Evolutionary conservation across 805 yeast genomes (phyloP).

Genomic region (Brettanomyces bruxellensis): DNA sequence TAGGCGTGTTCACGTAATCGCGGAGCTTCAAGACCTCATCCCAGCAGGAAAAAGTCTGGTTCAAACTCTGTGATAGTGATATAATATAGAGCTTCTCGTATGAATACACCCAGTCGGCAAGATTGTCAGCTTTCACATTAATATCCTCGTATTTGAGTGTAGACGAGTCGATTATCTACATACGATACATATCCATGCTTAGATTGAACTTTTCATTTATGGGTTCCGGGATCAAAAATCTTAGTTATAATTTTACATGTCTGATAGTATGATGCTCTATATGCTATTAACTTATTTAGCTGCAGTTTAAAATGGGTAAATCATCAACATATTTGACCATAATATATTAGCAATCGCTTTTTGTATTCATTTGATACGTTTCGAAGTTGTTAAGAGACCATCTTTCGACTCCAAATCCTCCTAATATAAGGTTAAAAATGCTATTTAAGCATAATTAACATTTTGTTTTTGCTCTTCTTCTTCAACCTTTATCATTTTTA

Average conservation of each 20-base stretch:
- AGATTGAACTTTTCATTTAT: conserved; percentile 41
- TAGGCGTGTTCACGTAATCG: conserved; percentile 28
- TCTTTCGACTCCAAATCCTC: no score
- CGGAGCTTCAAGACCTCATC: conserved; percentile 28
- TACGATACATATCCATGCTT: conserved; percentile 53
- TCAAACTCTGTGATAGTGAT: conserved; percentile 26
- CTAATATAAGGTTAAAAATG: no score
- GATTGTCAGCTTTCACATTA: conserved; percentile 53
- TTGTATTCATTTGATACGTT: no score
- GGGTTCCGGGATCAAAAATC: conserved; percentile 31
- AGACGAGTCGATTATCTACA: conserved; percentile 51
- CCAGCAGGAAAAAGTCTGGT: conserved; percentile 29
- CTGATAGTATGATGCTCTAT: no score
- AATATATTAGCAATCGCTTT: no score
- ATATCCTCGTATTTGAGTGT: conserved; percentile 63
- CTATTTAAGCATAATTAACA: no score
- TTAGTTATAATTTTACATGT: conserved; percentile 3
- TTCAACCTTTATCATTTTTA: no score
- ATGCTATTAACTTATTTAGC: no score
- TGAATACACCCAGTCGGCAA: conserved; percentile 39
- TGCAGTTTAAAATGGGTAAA: no score
- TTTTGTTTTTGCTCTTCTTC: no score
- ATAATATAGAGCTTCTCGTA: conserved; percentile 30
- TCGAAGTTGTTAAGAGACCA: no score
- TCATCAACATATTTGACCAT: no score